These are phyloP conservation scores for Fusarium sp. DNA, from an alignment of 2,329 filamentous ascomycete species.

Conservation along the genomic window DNA sequence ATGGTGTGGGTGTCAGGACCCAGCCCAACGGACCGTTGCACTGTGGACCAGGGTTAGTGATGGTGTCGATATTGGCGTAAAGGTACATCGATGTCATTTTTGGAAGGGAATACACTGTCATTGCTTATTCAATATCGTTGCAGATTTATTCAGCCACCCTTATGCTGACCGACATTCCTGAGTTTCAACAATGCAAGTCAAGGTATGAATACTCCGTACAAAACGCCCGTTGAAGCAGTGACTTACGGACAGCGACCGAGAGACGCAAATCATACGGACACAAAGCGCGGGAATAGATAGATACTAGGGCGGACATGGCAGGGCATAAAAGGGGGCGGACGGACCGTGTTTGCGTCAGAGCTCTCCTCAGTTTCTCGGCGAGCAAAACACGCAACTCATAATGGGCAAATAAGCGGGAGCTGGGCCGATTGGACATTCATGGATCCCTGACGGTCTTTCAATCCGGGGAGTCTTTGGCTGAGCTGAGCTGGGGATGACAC, in stretches of 20 bases:
- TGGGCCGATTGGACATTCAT: conserved; percentile 36
- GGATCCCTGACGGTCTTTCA: conserved; percentile 1
- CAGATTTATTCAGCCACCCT: neutral
- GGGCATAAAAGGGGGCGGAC: conserved; percentile 32
- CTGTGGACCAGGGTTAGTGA: conserved; percentile 2
- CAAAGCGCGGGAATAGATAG: neutral
- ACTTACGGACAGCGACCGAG: neutral
- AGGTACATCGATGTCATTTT: neutral
- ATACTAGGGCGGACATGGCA: neutral
- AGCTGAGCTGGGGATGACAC: conserved; percentile 31
- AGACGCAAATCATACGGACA: neutral
- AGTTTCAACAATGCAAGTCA: neutral
- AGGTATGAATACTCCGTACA: neutral
- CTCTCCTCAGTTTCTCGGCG: conserved; percentile 31
- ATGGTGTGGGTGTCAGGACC: conserved; percentile 30
- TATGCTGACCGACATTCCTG: neutral
- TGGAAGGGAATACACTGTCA: neutral
- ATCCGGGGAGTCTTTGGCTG: conserved; percentile 12
- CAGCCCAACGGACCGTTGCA: conserved; percentile 26
- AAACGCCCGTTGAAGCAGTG: neutral
- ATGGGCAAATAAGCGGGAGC: conserved; percentile 15
- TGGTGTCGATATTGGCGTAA: neutral
- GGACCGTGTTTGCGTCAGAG: conserved; percentile 33
- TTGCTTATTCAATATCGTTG: neutral
- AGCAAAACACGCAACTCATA: conserved; percentile 27